These are phyloP conservation scores for Scutellaria galericulata DNA, from an alignment of 257 asterid genomes.

Conservation along the genomic window DNA sequence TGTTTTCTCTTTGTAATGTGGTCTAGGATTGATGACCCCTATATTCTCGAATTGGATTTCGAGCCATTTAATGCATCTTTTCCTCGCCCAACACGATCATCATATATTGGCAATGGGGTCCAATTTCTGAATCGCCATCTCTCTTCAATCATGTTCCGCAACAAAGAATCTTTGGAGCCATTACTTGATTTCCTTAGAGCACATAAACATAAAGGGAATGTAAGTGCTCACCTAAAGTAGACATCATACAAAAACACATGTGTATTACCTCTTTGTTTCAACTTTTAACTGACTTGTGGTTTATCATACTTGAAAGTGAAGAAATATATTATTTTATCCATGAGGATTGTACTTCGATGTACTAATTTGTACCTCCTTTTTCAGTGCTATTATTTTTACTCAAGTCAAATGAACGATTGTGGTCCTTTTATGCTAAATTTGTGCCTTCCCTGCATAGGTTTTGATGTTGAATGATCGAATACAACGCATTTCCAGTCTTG, in stretches of 20 bases:
- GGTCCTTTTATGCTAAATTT: not conserved
- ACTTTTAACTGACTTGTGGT: conserved; percentile 16
- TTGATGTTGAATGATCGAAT: conserved; percentile 94
- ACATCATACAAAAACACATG: not conserved
- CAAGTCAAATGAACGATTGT: not conserved
- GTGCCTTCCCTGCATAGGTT: conserved; percentile 42
- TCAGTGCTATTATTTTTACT: not conserved
- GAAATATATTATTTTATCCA: not conserved
- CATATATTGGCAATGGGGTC: conserved; percentile 96
- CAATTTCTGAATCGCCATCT: conserved; percentile 97
- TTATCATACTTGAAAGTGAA: not conserved
- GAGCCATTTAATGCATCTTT: conserved; percentile 94
- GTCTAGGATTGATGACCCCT: conserved; percentile 56
- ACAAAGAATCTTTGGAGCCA: conserved; percentile 87
- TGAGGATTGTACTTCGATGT: conserved; percentile 6
- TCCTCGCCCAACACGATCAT: conserved; percentile 90
- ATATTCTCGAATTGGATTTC: conserved; percentile 89
- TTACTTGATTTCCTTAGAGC: conserved; percentile 87
- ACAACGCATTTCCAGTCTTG: conserved; percentile 77
- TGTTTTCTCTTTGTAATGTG: conserved; percentile 24
- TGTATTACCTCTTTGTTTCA: conserved; percentile 1
- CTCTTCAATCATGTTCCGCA: conserved; percentile 91
- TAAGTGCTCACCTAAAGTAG: conserved; percentile 42
- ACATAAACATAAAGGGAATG: conserved; percentile 86
- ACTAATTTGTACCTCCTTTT: conserved; percentile 1